These are phyloP conservation scores for Colletotrichum higginsianum DNA, from an alignment of 2,329 filamentous ascomycete genomes.

Conservation along the genomic window DNA sequence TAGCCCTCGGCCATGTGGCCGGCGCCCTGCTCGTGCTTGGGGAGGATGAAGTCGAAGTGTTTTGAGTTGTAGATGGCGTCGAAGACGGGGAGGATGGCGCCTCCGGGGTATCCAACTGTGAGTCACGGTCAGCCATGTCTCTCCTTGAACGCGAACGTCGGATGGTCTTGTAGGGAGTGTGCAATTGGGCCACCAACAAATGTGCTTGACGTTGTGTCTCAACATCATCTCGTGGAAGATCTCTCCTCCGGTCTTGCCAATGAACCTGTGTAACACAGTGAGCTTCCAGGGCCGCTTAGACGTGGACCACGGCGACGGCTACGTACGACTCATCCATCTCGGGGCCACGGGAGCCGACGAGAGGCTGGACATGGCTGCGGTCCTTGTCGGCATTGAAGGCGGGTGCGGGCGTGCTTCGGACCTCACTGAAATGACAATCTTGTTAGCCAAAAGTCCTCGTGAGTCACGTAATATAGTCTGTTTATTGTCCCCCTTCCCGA, in stretches of 20 bases:
- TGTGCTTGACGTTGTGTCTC: conserved; percentile 89
- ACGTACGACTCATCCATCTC: conserved; percentile 88
- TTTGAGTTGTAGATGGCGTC: conserved; percentile 99
- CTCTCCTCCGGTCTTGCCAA: conserved; percentile 94
- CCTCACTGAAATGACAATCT: conserved; percentile 58
- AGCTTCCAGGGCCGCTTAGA: conserved; percentile 19
- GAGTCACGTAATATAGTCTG: conserved; percentile 12
- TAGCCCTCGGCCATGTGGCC: conserved; percentile 99
- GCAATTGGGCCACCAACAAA: conserved; percentile 76
- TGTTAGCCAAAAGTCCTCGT: conserved; percentile 44
- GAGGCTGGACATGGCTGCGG: conserved; percentile 77
- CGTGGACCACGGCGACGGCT: conserved; percentile 17
- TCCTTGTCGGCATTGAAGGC: conserved; percentile 68
- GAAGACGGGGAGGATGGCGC: conserved; percentile 97
- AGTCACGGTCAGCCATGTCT: conserved; percentile 32
- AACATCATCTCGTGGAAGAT: conserved; percentile 99
- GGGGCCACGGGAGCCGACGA: conserved; percentile 71
- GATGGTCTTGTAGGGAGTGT: not conserved
- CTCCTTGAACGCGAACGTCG: not conserved
- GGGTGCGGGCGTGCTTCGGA: conserved; percentile 74
- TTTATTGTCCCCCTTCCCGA: too few relatives aligned
- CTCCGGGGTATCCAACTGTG: conserved; percentile 89
- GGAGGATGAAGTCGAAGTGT: conserved; percentile 96
- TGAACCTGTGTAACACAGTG: conserved; percentile 72
- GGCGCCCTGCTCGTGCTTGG: conserved; percentile 96